Conservation (phyloP, 176 grass and related monocot genomes). For the maize (Zea mays) region DNA sequence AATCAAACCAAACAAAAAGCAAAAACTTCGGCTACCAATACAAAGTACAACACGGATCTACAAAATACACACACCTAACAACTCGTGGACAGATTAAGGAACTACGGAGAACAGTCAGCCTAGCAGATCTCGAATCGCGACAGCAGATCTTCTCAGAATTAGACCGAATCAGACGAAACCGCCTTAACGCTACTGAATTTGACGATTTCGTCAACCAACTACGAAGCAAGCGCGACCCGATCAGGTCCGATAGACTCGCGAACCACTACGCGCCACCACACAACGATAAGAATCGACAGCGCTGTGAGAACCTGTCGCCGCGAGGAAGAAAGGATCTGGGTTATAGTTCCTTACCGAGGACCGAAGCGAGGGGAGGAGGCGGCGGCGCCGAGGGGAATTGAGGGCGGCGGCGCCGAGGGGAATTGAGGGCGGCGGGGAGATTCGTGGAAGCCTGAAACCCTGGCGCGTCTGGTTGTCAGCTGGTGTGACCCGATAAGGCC, state of each 20-base stretch:
- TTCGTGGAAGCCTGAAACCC: constrained; percentile 9
- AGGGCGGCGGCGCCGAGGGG: not conserved
- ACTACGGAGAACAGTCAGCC: not conserved
- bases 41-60: constrained; percentile 20
- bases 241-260: no score
- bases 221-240: not conserved
- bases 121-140: constrained; percentile 17
- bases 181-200: not conserved
- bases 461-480: constrained; percentile 13
- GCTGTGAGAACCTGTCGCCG: not conserved
- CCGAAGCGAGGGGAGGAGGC: not conserved
- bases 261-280: not conserved
- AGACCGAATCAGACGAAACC: not conserved
- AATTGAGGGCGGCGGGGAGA: not conserved
- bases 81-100: not conserved
- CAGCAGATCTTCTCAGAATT: not conserved
- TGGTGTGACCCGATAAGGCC: not conserved
- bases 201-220: not conserved
- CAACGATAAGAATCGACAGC: no score
- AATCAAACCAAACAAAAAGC: not conserved
- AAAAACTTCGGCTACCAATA: not conserved
- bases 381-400: not conserved
- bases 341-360: constrained; percentile 40
- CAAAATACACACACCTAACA: not conserved
- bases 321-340: constrained; percentile 8